phyloP scores from a whole-genome alignment of 1,284 basidiomycete species.

The Apiotrichum veenhuisii region DNA sequence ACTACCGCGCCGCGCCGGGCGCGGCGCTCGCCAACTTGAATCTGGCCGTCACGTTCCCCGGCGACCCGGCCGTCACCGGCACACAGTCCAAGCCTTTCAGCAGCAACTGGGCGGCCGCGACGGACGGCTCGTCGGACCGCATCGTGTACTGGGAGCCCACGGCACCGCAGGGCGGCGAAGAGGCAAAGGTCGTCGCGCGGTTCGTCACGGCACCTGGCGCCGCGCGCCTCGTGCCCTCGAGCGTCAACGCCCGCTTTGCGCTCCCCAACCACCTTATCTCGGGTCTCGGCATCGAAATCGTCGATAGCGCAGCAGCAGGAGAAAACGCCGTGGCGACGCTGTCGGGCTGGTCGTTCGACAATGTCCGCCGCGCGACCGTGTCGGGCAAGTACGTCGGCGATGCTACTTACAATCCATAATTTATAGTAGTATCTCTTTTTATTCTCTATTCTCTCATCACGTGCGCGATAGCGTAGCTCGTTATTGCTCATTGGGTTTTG shows the following conservation, averaged over 20 bases:
- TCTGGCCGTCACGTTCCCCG: conserved; percentile 47
- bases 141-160: conserved; percentile 50
- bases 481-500: background rate
- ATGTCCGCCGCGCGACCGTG: conserved; percentile 3
- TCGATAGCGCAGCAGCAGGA: conserved; percentile 20
- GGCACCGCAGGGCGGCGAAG: conserved; percentile 15
- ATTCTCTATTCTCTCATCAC: background rate
- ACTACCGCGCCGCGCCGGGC: conserved; percentile 44
- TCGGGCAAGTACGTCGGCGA: conserved; percentile 17
- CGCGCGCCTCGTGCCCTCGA: conserved; percentile 33
- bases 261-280: conserved; percentile 47
- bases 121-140: conserved; percentile 21
- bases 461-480: no score
- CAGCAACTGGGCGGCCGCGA: conserved; percentile 46
- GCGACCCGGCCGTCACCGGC: conserved; percentile 43
- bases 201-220: conserved; percentile 41
- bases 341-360: conserved; percentile 3
- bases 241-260: conserved; percentile 51
- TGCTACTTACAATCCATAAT: conserved; percentile 1
- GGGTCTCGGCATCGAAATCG: conserved; percentile 46
- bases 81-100: conserved; percentile 55
- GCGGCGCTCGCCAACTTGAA: conserved; percentile 37
- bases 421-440: background rate
- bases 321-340: background rate
- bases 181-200: conserved; percentile 53